Conservation (phyloP, 495 filamentous ascomycete genomes). For the Penicillium alfredii region DNA sequence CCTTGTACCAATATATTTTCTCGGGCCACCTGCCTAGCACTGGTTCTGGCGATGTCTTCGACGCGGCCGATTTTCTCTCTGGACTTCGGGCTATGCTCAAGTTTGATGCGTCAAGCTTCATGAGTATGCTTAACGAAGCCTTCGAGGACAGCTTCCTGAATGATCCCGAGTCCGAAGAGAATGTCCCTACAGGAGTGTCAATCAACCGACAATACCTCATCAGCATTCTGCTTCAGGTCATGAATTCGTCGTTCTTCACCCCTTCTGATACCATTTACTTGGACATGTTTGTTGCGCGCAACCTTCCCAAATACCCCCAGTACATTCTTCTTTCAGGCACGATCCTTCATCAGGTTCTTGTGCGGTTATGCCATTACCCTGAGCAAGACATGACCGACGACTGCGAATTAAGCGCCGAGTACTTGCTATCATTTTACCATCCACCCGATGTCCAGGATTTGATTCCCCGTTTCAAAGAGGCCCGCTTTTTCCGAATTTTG, state of each 20-base stretch:
- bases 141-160: constrained; percentile 95
- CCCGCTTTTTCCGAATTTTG: constrained; percentile 86
- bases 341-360: constrained; percentile 71
- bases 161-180: constrained; percentile 43
- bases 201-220: constrained; percentile 88
- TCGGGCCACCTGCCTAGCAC: constrained; percentile 59
- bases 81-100: constrained; percentile 78
- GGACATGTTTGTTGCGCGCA: constrained; percentile 96
- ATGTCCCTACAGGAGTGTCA: constrained; percentile 46
- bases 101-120: constrained; percentile 84
- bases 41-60: constrained; percentile 52
- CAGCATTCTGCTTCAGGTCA: constrained; percentile 82
- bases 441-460: constrained; percentile 72
- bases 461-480: constrained; percentile 70
- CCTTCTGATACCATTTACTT: constrained; percentile 85
- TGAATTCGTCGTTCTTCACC: constrained; percentile 66
- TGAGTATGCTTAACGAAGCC: constrained; percentile 94
- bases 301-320: constrained; percentile 92
- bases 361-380: constrained; percentile 79
- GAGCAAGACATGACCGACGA: constrained; percentile 79
- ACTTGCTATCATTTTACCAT: constrained; percentile 87
- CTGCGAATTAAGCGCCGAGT: constrained; percentile 92
- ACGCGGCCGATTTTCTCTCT: constrained; percentile 68
- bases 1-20: constrained; percentile 89
- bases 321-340: constrained; percentile 87